Evolutionary conservation across 768 basidiomycete genomes (phyloP).

Genomic region (Lepiota venenata): DNA sequence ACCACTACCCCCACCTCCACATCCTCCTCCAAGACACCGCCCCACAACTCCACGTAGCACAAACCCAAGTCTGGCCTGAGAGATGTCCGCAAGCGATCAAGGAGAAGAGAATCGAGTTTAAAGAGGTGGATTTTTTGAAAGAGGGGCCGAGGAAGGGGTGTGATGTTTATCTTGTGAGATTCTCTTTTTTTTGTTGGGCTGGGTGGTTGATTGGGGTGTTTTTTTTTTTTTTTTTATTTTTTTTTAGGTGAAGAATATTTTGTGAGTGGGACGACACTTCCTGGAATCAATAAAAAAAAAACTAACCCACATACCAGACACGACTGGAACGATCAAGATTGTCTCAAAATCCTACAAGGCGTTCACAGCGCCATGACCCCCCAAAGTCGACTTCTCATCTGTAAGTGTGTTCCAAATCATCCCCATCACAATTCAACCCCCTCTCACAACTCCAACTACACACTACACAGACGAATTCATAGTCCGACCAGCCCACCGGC

Average conservation of each 20-base stretch:
- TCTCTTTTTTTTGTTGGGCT: too few species aligned
- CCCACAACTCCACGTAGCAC: slow-evolving; percentile 21
- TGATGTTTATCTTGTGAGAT: slow-evolving; percentile 37
- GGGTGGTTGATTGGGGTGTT: too few species aligned
- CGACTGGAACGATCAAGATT: slow-evolving; percentile 31
- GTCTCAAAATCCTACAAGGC: slow-evolving; percentile 25
- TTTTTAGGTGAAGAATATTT: slow-evolving; percentile 25
- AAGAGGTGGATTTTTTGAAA: slow-evolving; percentile 33
- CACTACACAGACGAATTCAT: slow-evolving; percentile 33
- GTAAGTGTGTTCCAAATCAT: slow-evolving; percentile 18
- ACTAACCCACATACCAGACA: slow-evolving; percentile 20
- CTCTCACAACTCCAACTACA: too few species aligned
- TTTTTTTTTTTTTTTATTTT: slow-evolving; percentile 4
- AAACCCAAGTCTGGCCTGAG: slow-evolving; percentile 26
- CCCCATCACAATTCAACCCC: too few species aligned
- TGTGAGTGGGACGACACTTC: slow-evolving; percentile 18
- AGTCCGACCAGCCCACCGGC: slow-evolving; percentile 23
- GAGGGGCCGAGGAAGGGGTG: slow-evolving; percentile 28
- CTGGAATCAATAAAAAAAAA: background rate
- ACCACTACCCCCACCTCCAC: slow-evolving; percentile 23
- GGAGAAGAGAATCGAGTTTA: slow-evolving; percentile 28
- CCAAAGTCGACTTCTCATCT: slow-evolving; percentile 28
- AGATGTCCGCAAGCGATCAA: slow-evolving; percentile 28
- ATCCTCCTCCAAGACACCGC: slow-evolving; percentile 30
- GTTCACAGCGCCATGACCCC: slow-evolving; percentile 30